These are phyloP conservation scores for Populus davidiana DNA, from an alignment of 345 rosid genomes.

Conservation along the genomic window DNA sequence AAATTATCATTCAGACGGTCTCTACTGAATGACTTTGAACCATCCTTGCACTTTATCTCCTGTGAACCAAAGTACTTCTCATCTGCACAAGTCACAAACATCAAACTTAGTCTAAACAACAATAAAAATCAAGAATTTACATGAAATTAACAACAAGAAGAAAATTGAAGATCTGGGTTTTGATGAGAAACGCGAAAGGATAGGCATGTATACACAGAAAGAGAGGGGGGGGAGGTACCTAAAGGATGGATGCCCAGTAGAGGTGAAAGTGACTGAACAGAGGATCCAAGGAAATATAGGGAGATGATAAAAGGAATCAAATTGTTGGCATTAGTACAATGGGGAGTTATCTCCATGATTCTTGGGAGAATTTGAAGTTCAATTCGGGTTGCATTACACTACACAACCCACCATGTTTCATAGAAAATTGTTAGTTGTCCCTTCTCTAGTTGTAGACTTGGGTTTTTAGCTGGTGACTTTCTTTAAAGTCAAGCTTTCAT, in stretches of 20 bases:
- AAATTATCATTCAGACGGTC: conserved; percentile 87
- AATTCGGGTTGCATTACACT: neutral
- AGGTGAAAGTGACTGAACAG: conserved; percentile 26
- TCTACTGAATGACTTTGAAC: conserved; percentile 61
- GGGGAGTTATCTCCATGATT: neutral
- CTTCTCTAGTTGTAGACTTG: neutral
- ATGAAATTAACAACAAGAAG: neutral
- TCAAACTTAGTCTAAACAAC: neutral
- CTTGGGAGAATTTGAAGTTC: neutral
- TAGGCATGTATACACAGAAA: neutral
- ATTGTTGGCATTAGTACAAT: neutral
- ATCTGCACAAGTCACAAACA: conserved; percentile 38
- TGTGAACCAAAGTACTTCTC: conserved; percentile 57
- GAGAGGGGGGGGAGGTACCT: conserved; percentile 37
- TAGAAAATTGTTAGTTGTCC: neutral
- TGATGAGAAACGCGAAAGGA: neutral
- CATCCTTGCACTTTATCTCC: conserved; percentile 82
- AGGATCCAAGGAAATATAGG: conserved; percentile 16
- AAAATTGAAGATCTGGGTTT: conserved; percentile 10
- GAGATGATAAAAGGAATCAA: neutral
- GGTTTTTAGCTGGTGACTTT: neutral
- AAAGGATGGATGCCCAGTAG: conserved; percentile 67
- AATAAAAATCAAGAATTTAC: neutral
- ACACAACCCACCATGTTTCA: neutral
- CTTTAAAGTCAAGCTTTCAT: neutral